These are phyloP conservation scores for Catharanthus roseus DNA, from an alignment of 257 asterid species.

Conservation along the genomic window DNA sequence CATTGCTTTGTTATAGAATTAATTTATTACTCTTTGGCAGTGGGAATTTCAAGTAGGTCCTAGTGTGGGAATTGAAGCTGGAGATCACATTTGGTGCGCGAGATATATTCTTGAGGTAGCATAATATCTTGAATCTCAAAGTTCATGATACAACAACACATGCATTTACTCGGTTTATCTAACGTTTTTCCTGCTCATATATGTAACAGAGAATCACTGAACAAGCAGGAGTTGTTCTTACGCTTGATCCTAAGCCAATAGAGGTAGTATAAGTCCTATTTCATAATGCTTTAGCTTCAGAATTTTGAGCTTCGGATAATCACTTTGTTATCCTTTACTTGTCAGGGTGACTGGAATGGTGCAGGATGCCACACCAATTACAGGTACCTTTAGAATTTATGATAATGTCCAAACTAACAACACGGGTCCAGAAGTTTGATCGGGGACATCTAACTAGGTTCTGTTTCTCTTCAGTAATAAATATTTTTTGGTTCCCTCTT, in stretches of 20 bases:
- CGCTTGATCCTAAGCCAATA: conserved; percentile 93
- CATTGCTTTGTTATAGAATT: not conserved
- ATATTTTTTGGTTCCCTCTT: too few species aligned
- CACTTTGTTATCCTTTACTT: conserved; percentile 10
- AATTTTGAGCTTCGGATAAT: conserved; percentile 8
- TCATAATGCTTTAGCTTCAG: not conserved
- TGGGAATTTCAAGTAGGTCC: conserved; percentile 99
- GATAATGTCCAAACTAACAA: not conserved
- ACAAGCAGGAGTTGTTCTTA: conserved; percentile 93
- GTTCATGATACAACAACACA: not conserved
- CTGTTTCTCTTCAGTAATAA: conserved; percentile 7
- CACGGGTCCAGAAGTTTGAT: not conserved
- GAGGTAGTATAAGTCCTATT: conserved; percentile 39
- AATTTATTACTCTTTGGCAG: conserved; percentile 35
- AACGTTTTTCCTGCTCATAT: not conserved
- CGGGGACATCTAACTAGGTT: not conserved
- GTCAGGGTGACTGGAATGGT: conserved; percentile 97
- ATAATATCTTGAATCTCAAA: conserved; percentile 3
- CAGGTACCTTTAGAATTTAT: conserved; percentile 41
- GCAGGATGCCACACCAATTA: conserved; percentile 95
- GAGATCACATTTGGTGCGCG: conserved; percentile 94
- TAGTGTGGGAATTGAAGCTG: conserved; percentile 93
- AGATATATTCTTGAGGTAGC: conserved; percentile 94
- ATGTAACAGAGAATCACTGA: conserved; percentile 84
- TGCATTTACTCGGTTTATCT: not conserved